These are phyloP conservation scores for Biscogniauxia mediterranea DNA, from an alignment of 2,329 filamentous ascomycete species.

Conservation along the genomic window DNA sequence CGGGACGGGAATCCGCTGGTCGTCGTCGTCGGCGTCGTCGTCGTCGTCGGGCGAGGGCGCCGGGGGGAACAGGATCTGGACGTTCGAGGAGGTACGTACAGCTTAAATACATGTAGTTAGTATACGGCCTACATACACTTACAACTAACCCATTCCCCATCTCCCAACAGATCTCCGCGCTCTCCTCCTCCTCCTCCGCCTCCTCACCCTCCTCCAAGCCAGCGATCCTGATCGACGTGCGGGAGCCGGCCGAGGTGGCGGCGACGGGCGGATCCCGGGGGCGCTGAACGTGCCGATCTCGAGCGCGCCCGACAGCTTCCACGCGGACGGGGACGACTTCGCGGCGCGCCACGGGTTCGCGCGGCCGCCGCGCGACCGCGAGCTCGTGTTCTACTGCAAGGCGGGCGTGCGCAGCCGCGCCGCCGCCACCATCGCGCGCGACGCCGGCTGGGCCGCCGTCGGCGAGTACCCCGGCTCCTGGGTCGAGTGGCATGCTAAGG, in stretches of 20 bases:
- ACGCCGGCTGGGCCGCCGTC: constrained; percentile 71
- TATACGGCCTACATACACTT: too few relatives aligned
- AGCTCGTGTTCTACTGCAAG: constrained; percentile 89
- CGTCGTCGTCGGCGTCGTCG: constrained; percentile 25
- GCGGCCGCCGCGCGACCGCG: constrained; percentile 50
- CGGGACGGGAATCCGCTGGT: constrained; percentile 18
- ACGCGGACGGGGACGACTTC: constrained; percentile 76
- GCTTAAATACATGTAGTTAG: too few relatives aligned
- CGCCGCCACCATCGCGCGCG: constrained; percentile 72
- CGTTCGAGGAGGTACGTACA: constrained; percentile 31
- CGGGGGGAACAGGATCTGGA: constrained; percentile 28
- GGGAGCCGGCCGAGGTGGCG: constrained; percentile 67
- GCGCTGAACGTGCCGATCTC: constrained; percentile 81
- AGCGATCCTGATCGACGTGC: constrained; percentile 53
- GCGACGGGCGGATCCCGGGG: constrained; percentile 69
- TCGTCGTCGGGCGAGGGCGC: neutral
- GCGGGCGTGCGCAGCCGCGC: constrained; percentile 79
- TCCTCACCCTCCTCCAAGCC: neutral
- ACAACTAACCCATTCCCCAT: neutral
- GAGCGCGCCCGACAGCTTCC: constrained; percentile 74
- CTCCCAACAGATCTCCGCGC: constrained; percentile 24
- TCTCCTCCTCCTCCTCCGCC: constrained; percentile 10
- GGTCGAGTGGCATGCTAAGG: constrained; percentile 77
- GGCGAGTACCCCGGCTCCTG: constrained; percentile 75
- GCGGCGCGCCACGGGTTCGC: constrained; percentile 76